phyloP scores from a whole-genome alignment of 192 early-diverging fungal genomes.

The Coemansia sp. region DNA sequence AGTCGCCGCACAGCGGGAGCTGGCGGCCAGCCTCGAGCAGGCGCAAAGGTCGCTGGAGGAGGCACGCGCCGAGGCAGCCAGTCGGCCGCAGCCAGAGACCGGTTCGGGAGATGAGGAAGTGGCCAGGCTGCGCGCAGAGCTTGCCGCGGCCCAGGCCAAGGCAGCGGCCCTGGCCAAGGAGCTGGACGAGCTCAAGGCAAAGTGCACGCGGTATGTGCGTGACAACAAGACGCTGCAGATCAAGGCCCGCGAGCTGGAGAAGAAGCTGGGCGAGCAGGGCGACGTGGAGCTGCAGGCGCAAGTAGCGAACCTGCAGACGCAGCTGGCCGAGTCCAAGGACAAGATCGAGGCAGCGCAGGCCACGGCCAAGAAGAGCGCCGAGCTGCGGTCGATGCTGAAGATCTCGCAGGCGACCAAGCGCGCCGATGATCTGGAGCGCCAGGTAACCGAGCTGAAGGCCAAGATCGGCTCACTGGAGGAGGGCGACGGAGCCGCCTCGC shows the following conservation, averaged over 20 bases:
- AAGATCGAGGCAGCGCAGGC: constrained; percentile 37
- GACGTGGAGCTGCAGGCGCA: constrained; percentile 19
- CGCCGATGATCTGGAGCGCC: constrained; percentile 37
- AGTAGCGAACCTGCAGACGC: constrained; percentile 30
- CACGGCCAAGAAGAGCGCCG: constrained; percentile 29
- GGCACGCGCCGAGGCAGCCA: constrained; percentile 1
- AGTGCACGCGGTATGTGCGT: constrained; percentile 24
- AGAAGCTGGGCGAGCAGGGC: constrained; percentile 10
- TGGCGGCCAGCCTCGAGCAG: constrained; percentile 13
- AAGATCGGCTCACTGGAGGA: constrained; percentile 10
- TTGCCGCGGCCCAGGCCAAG: constrained; percentile 35
- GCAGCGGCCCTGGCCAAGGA: constrained; percentile 28
- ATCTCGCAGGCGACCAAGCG: constrained; percentile 45
- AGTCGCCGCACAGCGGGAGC: constrained; percentile 25
- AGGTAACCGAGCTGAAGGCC: constrained; percentile 20
- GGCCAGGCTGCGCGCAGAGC: constrained; percentile 49
- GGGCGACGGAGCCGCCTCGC: constrained; percentile 1
- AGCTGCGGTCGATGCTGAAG: constrained; percentile 48
- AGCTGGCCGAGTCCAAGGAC: constrained; percentile 33
- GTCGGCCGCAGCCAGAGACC: constrained; percentile 2
- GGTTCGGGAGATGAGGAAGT: constrained; percentile 16
- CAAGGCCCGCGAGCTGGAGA: constrained; percentile 23
- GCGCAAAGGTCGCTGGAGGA: constrained; percentile 5
- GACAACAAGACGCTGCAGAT: constrained; percentile 40
- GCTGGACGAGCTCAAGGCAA: constrained; percentile 36